These are phyloP conservation scores for Rhizopus arrhizus DNA, from an alignment of 371 early-diverging fungal genomes.

Conservation along the genomic window DNA sequence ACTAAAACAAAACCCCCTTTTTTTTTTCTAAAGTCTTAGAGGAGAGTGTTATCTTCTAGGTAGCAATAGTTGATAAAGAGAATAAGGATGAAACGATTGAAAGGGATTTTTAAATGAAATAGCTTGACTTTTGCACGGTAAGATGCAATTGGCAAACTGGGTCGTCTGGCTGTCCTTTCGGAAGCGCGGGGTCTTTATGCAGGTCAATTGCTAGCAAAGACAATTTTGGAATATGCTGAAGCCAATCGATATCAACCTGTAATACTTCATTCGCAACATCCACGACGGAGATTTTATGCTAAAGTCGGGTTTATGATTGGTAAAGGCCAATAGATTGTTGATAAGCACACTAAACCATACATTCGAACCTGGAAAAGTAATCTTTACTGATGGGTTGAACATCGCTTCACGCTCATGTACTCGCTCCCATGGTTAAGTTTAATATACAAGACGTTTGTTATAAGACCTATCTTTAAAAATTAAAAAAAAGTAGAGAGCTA, in stretches of 20 bases:
- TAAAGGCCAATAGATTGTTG: constrained; percentile 35
- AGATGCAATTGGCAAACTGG: constrained; percentile 33
- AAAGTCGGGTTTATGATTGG: constrained; percentile 45
- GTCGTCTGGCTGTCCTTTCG: constrained; percentile 45
- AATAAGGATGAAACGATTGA: constrained; percentile 12
- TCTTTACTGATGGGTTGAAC: background rate
- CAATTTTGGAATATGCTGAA: constrained; percentile 24
- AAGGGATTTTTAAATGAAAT: constrained; percentile 35
- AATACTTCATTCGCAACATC: constrained; percentile 40
- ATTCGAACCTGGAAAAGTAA: constrained; percentile 39
- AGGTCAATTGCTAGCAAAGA: constrained; percentile 35
- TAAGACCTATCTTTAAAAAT: background rate
- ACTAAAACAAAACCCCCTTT: no score
- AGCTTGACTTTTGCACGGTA: constrained; percentile 24
- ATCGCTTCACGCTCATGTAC: background rate
- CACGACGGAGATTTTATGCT: constrained; percentile 47
- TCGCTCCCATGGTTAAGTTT: background rate
- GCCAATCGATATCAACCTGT: constrained; percentile 22
- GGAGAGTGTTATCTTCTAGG: constrained; percentile 28
- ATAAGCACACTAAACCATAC: constrained; percentile 51
- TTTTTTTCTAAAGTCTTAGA: constrained; percentile 8
- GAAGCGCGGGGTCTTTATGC: constrained; percentile 42
- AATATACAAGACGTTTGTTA: background rate
- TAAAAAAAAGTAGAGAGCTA: no score
- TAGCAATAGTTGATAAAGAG: constrained; percentile 25